Evolutionary conservation across 2,329 filamentous ascomycete species (phyloP), one percentile per base, ranked within the genome.

Genomic region (Cladophialophora psammophila): DNA sequence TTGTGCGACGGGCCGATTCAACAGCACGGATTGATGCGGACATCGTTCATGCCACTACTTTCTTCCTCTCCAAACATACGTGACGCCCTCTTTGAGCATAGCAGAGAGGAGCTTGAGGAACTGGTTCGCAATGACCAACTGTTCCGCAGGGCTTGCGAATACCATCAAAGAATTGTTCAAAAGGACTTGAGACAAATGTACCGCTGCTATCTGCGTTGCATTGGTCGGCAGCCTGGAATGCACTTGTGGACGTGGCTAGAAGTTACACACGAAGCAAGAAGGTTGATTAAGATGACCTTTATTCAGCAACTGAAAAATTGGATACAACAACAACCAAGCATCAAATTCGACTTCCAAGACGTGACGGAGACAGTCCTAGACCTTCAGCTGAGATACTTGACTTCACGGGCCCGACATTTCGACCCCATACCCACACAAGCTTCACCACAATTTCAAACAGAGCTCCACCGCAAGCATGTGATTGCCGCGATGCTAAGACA

Each of bases 401-500:
- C 54, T 2, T 18, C 32, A 5, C 20, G n/a, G 13, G 52, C 57
- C 15, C n/a, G 9, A 5, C 18, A 34, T 10, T 9, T 8, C 34
- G 34, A 64, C 18, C 32, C 42, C 1, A 59, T 54, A 26, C 18
- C 54, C 7, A 15, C 36, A 4, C n/a, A 38, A 10, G 36, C 60
- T 35, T 31, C 32, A 38, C 26, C 5, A 6, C 35, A 35, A 8
- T 32, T 38, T 42, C 36, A 26, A 6, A 38, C 3, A 9, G 20
- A 32, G n/a, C 13, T 57, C 35, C 38, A 35, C 5, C 18, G 53
- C 3, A 38, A 32, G 42, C 50, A 52, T 40, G n/a, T n/a, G 6
- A 18, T 66, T 20, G 53, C 42, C 35, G 65, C 65, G 2, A 64
- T 62, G 52, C 12, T 18, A 6, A 56, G 48, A n/a, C 65, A 68